Evolutionary conservation across 345 rosid genomes (phyloP).

Genomic region (Salix dunnii): DNA sequence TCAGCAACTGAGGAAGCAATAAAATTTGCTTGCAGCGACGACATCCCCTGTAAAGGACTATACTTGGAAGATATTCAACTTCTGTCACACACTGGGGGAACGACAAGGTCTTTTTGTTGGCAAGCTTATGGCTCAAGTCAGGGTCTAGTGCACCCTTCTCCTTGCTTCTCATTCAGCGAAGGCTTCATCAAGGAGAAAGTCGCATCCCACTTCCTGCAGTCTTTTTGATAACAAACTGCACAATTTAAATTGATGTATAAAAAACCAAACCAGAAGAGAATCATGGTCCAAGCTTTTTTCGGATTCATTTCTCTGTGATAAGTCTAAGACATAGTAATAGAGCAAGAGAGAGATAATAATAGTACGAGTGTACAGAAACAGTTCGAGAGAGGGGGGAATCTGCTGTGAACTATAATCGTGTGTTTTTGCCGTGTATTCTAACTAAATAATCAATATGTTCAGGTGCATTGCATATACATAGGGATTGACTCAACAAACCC

Average conservation of each 20-base stretch:
- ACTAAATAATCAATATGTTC: no score
- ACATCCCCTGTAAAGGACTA: conserved; percentile 55
- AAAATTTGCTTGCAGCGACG: conserved; percentile 67
- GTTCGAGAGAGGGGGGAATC: no score
- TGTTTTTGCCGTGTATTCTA: no score
- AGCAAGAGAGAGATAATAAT: no score
- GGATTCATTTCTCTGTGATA: no score
- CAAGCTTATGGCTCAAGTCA: conserved; percentile 62
- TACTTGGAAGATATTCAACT: conserved; percentile 64
- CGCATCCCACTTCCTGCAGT: conserved; percentile 20
- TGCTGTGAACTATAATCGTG: no score
- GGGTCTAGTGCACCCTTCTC: conserved; percentile 53
- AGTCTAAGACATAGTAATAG: no score
- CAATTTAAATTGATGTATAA: not conserved
- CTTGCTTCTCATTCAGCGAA: conserved; percentile 45
- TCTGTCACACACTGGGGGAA: conserved; percentile 30
- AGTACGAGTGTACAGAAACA: no score
- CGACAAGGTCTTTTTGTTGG: conserved; percentile 65
- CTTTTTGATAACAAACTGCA: conserved; percentile 27
- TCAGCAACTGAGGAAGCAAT: conserved; percentile 75
- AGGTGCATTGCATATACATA: no score
- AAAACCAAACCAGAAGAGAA: not conserved
- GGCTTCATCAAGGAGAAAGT: conserved; percentile 46
- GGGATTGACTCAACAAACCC: no score
- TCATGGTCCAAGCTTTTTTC: not conserved